Base-by-base conservation (phyloP, 495 filamentous ascomycete species). In the Trichoderma asperelloides region DNA sequence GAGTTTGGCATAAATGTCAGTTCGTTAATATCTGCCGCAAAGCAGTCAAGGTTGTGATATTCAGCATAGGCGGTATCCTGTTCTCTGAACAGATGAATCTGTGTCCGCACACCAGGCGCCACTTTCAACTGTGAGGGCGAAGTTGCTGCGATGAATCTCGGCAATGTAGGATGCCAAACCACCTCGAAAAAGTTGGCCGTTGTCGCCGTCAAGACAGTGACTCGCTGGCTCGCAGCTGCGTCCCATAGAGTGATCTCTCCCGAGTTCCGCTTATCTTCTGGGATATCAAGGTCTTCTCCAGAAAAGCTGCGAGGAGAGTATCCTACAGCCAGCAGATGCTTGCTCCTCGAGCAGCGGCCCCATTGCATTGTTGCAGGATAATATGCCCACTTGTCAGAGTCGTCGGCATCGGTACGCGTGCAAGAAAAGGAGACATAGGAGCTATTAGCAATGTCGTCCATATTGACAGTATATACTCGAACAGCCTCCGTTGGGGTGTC, bases 1-100 rank as follows among this genome's bases (percentile, higher is more conserved):
- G 78, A 76, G n/a, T 79, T 83, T 7, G 79, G 79, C 84, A 81
- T 81, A 23, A 87, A 79, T 0, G 87, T 86, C 6, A 97, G 81
- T 70, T 93, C 91, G 70, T 97, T 97, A 71, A 98, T 92, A 74
- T 98, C 95, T 0, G 84, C 69, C 0, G 95, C 94, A 21, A 84
- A 79, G 71, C 91, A 97, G 67, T 96, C 88, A 1, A 88, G 71
- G 1, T 77, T 76, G 62, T 79, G 76, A 28, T 80, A 68, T 12
- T 76, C 73, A 41, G 67, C 69, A 41, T 78, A 81, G 27, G 75
- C 75, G 41, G 68, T 71, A 0, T 71, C 73, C n/a, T 71, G 70
- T 25, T 75, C 71, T 11, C 70, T 60, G 63, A 80, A 86, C 21
- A 86, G 67, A 6, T 81, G 77, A 39, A 85, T 79, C 71, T 85